Base-by-base conservation (phyloP, 805 yeast species). In the Starmerella etchellsii region DNA sequence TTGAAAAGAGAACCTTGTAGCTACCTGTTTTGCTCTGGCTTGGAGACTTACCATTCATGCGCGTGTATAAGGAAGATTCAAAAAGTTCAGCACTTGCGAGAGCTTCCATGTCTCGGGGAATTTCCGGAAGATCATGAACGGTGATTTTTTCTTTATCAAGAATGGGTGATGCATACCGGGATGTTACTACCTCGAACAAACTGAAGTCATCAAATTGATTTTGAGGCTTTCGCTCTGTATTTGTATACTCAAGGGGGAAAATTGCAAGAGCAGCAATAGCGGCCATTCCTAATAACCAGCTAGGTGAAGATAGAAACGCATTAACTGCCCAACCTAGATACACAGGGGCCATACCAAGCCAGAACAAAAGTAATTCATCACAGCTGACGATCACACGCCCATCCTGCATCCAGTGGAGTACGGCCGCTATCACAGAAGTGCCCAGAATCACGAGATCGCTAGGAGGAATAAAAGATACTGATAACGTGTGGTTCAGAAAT, bases 361-460 rank as follows among this genome's bases (percentile, higher is more conserved):
- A 52, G 45, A 47, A 53, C 14, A 51, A 34, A 8, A 52, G 46
- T 2, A 51, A 19, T 19, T 50, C 54, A 14, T 49, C 23, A 18
- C 46, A 28, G 38, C 49, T 40, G 1, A 53, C 57, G 18, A 29
- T 31, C 1, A 52, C 54, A 14, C 55, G 51, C 29, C 57, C 57
- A 27, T 53, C 57, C 39, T 53, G 52, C 14, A 46, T 42, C 28
- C 21, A 24, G 16, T 49, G 51, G 13, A 47, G 37, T n/a, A 38
- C 14, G 0, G 50, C 48, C 0, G 36, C 48, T 6, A 42, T 21
- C 5, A 32, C 41, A 1, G 41, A 40, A 18, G 26, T 42, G 4
- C 15, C 44, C 5, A 42, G 20, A 10, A 44, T 37, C 3, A 44
- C 21, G 35, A 37, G 34, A 18, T 50, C 33, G 13, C 22, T 13